Conservation (phyloP, 225 moss, liverwort and hornwort genomes). For the Neckera pumila region DNA sequence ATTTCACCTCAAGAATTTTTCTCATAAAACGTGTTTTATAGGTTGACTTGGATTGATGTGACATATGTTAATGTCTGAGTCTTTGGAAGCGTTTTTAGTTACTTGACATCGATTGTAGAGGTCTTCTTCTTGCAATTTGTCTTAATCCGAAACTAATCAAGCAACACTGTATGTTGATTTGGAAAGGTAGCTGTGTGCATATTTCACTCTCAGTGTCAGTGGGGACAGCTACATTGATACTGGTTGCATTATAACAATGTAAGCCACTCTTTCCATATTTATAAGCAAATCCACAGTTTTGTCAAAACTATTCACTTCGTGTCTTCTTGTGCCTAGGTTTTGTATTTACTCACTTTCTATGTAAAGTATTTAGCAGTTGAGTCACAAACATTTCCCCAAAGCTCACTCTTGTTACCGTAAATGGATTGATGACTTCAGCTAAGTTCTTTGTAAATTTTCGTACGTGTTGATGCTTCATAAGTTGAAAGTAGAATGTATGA, state of each 20-base stretch:
- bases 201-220: conserved; percentile 45
- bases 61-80: not conserved
- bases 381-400: not conserved
- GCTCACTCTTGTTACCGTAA: not conserved
- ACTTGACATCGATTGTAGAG: not conserved
- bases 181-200: conserved; percentile 58
- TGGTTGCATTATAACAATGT: conserved; percentile 39
- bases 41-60: not conserved
- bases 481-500: not conserved
- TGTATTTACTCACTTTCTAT: not conserved
- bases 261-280: not conserved
- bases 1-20: not conserved
- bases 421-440: not conserved
- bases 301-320: not conserved
- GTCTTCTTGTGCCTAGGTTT: not conserved
- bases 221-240: conserved; percentile 57
- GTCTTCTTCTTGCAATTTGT: not conserved
- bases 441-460: not conserved
- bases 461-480: not conserved
- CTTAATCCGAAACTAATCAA: no score
- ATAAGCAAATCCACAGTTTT: not conserved
- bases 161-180: conserved; percentile 31
- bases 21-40: not conserved
- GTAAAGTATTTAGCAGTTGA: not conserved
- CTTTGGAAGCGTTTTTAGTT: not conserved